Percentiles rank a stretch among this genome's conserved stretches.
These are phyloP conservation scores for Hibiscus mutabilis DNA, from an alignment of 345 rosid genomes.

Conservation along the genomic window DNA sequence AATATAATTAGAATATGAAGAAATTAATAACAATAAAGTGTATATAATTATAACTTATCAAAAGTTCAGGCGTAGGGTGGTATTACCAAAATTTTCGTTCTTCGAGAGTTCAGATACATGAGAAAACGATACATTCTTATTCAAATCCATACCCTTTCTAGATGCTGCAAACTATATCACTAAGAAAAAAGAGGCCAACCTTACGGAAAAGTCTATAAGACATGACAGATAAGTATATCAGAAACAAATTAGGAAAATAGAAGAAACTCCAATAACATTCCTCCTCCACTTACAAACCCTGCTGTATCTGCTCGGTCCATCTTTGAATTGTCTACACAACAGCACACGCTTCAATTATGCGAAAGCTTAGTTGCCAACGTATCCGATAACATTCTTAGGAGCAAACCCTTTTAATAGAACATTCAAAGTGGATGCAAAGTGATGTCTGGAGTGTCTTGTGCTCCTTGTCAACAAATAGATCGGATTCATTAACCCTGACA, in stretches of 20 bases:
- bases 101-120: slow-evolving; percentile 29
- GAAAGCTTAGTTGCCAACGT: slow-evolving; percentile 14
- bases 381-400: slow-evolving; percentile 51
- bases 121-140: slow-evolving; percentile 36
- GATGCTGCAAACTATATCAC: slow-evolving; percentile 9
- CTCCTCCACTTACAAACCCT: slow-evolving; percentile 92
- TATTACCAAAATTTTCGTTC: slow-evolving; percentile 52
- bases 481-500: slow-evolving; percentile 44
- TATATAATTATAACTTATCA: too few relatives aligned
- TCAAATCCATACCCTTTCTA: slow-evolving; percentile 48
- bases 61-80: slow-evolving; percentile 64
- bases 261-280: slow-evolving; percentile 18
- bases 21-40: too few relatives aligned
- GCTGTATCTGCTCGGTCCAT: slow-evolving; percentile 89
- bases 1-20: too few relatives aligned
- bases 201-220: too few relatives aligned
- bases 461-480: slow-evolving; percentile 27
- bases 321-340: slow-evolving; percentile 16
- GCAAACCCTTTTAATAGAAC: slow-evolving; percentile 40
- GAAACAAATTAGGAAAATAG: too few relatives aligned
- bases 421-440: slow-evolving; percentile 19
- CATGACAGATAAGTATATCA: too few relatives aligned
- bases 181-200: slow-evolving; percentile 5
- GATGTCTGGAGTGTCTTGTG: slow-evolving; percentile 35
- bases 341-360: slow-evolving; percentile 3